Percentiles rank a stretch among this genome's conserved stretches.
Evolutionary conservation across 371 early-diverging fungal species (phyloP).

Genomic region (Funneliformis caledonium): DNA sequence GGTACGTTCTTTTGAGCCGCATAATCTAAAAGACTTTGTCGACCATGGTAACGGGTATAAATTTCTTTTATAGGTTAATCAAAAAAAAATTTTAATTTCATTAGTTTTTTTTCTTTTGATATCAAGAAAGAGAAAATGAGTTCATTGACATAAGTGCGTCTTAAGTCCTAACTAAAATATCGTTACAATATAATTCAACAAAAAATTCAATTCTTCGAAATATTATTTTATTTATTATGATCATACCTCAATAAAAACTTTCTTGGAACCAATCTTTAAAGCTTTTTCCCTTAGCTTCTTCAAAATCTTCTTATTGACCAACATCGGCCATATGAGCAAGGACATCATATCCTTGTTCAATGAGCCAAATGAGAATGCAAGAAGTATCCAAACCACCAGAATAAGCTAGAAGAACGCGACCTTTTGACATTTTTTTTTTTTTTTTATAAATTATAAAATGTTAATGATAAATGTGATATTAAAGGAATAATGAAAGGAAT

Average conservation of each 20-base stretch:
- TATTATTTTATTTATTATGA: not conserved
- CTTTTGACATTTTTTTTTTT: slow-evolving; percentile 67
- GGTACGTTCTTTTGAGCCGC: slow-evolving; percentile 92
- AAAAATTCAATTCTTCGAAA: not conserved
- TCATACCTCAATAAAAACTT: slow-evolving; percentile 90
- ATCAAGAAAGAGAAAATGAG: slow-evolving; percentile 75
- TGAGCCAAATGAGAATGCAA: slow-evolving; percentile 96
- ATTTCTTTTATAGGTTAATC: slow-evolving; percentile 60
- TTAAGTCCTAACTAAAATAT: slow-evolving; percentile 72
- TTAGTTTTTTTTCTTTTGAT: not conserved
- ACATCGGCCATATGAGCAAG: slow-evolving; percentile 96
- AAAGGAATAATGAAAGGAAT: too few species aligned
- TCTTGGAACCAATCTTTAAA: slow-evolving; percentile 87
- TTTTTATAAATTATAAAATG: not conserved
- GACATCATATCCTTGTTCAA: slow-evolving; percentile 97
- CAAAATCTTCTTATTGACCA: slow-evolving; percentile 98
- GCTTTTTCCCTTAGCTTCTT: slow-evolving; percentile 92
- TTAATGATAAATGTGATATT: too few species aligned
- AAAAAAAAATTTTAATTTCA: not conserved
- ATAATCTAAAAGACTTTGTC: slow-evolving; percentile 89
- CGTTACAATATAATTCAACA: not conserved
- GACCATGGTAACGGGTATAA: slow-evolving; percentile 93
- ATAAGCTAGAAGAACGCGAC: slow-evolving; percentile 93
- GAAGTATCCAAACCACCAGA: slow-evolving; percentile 98
- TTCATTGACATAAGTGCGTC: slow-evolving; percentile 91